phyloP scores from a whole-genome alignment of 148 eudicot species.

The Fallopia convolvulus region DNA sequence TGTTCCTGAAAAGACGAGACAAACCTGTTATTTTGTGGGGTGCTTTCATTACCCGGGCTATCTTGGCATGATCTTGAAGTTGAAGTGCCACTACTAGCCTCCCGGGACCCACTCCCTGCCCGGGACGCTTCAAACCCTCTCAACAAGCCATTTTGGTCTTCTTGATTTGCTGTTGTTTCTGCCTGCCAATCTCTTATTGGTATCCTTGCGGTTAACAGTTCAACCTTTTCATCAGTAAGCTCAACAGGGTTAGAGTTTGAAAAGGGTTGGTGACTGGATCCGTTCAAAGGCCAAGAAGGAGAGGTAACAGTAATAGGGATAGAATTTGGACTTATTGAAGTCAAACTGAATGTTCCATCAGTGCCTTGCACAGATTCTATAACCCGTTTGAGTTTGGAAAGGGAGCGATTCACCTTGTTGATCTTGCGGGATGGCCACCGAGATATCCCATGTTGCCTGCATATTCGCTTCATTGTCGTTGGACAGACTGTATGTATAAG shows the following conservation, averaged over 20 bases:
- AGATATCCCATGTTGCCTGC: slow-evolving; percentile 80
- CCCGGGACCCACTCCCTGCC: slow-evolving; percentile 51
- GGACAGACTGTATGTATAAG: slow-evolving; percentile 64
- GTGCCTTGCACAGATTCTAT: slow-evolving; percentile 94
- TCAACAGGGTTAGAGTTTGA: slow-evolving; percentile 38
- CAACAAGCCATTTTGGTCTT: slow-evolving; percentile 24
- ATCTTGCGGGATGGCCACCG: slow-evolving; percentile 82
- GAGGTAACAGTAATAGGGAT: slow-evolving; percentile 41
- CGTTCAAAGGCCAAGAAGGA: slow-evolving; percentile 49
- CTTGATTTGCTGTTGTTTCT: slow-evolving; percentile 20
- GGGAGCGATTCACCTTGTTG: slow-evolving; percentile 65
- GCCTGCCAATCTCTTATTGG: slow-evolving; percentile 17
- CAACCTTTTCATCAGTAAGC: slow-evolving; percentile 29
- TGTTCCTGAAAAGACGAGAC: slow-evolving; percentile 30
- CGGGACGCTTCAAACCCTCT: slow-evolving; percentile 27
- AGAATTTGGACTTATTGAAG: slow-evolving; percentile 46
- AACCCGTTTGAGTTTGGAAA: slow-evolving; percentile 66
- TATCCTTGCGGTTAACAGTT: slow-evolving; percentile 14
- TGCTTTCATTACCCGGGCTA: slow-evolving; percentile 42
- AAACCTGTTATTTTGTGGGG: slow-evolving; percentile 27
- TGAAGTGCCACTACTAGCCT: slow-evolving; percentile 64
- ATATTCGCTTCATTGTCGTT: slow-evolving; percentile 77
- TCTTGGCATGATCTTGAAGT: slow-evolving; percentile 74
- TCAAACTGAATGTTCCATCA: slow-evolving; percentile 59
- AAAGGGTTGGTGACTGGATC: slow-evolving; percentile 32